phyloP scores from a whole-genome alignment of 306 rosid species.

The Elaeagnus macrophylla region DNA sequence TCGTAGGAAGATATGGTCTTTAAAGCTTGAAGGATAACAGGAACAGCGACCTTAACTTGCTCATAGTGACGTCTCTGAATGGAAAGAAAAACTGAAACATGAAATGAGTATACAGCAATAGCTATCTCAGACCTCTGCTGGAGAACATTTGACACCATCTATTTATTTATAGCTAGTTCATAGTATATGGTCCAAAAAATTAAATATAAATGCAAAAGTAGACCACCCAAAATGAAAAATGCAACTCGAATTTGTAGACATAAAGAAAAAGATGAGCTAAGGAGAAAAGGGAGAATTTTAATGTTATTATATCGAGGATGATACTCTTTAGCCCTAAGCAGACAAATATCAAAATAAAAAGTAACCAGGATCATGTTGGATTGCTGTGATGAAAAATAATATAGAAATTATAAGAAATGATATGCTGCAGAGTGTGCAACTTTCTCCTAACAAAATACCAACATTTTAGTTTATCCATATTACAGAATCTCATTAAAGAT shows the following conservation, averaged over 20 bases:
- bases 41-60: slow-evolving; percentile 60
- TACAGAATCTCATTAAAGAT: neutral
- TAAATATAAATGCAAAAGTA: neutral
- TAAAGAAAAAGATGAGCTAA: neutral
- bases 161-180: slow-evolving; percentile 6
- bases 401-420: neutral
- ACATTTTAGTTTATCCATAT: neutral
- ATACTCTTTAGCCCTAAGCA: neutral
- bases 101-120: slow-evolving; percentile 17
- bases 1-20: slow-evolving; percentile 43
- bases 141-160: slow-evolving; percentile 16
- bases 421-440: neutral
- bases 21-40: slow-evolving; percentile 61
- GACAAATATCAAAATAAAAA: neutral
- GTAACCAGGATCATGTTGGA: neutral
- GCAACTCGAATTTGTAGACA: neutral
- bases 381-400: neutral
- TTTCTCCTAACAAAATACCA: neutral
- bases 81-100: slow-evolving; percentile 56
- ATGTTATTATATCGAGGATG: no score
- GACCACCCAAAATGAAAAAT: neutral
- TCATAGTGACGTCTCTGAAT: slow-evolving; percentile 74
- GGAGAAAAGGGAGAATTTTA: no score
- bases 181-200: slow-evolving; percentile 8
- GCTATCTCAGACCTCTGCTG: slow-evolving; percentile 7